phyloP scores from a whole-genome alignment of 139 green algal species.

The Diplosphaera chodatii region DNA sequence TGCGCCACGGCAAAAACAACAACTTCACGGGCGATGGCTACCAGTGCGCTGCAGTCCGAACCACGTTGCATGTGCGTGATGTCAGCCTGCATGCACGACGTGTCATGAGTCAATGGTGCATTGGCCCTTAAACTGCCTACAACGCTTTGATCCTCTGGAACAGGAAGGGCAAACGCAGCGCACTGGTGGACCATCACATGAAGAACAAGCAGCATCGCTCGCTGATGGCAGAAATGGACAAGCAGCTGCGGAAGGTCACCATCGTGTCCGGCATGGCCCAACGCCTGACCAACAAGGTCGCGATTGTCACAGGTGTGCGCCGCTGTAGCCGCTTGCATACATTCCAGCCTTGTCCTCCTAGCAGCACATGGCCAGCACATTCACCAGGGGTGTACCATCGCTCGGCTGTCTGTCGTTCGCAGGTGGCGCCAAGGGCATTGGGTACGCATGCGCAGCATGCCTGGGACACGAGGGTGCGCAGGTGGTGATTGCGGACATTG shows the following conservation, averaged over 20 bases:
- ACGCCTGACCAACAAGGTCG: slow-evolving; percentile 19
- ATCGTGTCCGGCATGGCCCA: slow-evolving; percentile 16
- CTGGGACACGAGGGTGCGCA: slow-evolving; percentile 60
- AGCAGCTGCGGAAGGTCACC: slow-evolving; percentile 16
- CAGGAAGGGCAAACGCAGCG: slow-evolving; percentile 28
- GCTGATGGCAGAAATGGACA: slow-evolving; percentile 24
- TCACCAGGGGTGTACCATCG: too few relatives aligned
- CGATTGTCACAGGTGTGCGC: slow-evolving; percentile 20
- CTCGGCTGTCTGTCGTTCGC: too few relatives aligned
- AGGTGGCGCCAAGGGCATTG: slow-evolving; percentile 68
- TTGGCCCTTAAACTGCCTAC: too few relatives aligned
- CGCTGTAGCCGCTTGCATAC: not conserved
- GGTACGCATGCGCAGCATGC: slow-evolving; percentile 55
- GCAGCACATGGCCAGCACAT: too few relatives aligned
- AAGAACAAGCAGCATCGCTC: slow-evolving; percentile 29
- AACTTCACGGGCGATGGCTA: slow-evolving; percentile 26
- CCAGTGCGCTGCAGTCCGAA: too few relatives aligned
- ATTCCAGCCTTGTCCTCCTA: not conserved
- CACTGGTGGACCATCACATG: slow-evolving; percentile 23
- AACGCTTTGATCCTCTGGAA: not conserved
- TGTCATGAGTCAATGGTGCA: too few relatives aligned
- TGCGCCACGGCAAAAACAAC: slow-evolving; percentile 22
- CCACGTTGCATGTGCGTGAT: not conserved
- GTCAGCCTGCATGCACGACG: not conserved
- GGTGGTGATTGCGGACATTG: slow-evolving; percentile 68